A percentile compares a stretch with the other conserved stretches of the same genome.
Evolutionary conservation across 1,139 yeast genomes (phyloP).

Genomic region (Zhuliangozyma blackwelliae): DNA sequence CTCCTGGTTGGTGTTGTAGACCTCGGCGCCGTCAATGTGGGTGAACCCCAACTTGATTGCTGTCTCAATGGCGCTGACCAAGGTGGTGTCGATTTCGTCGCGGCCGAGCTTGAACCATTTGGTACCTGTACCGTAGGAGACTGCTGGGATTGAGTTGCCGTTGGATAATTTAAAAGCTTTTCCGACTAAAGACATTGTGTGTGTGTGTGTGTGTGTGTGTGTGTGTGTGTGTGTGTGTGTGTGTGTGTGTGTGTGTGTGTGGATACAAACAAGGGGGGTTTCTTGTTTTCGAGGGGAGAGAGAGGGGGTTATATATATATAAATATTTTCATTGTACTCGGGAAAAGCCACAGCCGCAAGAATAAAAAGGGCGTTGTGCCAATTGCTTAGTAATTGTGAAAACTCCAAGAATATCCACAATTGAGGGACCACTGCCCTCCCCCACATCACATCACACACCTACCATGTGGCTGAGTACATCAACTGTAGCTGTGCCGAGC

Average conservation of each 20-base stretch:
- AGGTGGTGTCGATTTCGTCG: constrained; percentile 16
- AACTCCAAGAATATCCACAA: too few species aligned
- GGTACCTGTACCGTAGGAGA: constrained; percentile 36
- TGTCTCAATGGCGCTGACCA: constrained; percentile 18
- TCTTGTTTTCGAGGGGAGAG: too few species aligned
- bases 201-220: not conserved
- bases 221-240: not conserved
- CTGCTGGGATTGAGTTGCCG: constrained; percentile 24
- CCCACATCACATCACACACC: too few species aligned
- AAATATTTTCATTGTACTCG: too few species aligned
- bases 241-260: not conserved
- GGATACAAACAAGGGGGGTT: too few species aligned
- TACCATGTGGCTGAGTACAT: too few species aligned
- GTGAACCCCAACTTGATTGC: constrained; percentile 29
- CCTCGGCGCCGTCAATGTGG: constrained; percentile 38
- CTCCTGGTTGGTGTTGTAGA: constrained; percentile 30
- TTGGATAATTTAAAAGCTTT: constrained; percentile 18
- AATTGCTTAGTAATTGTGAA: too few species aligned
- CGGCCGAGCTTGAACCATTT: constrained; percentile 27
- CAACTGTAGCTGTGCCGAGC: too few species aligned
- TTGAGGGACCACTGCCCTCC: too few species aligned
- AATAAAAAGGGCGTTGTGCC: too few species aligned
- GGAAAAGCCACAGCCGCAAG: too few species aligned
- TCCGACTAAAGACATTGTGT: constrained; percentile 9
- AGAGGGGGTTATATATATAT: too few species aligned